Evolutionary conservation across 2,329 filamentous ascomycete genomes (phyloP), one percentile per base, ranked within the genome.

Genomic region (Rhinocladiella mackenziei): DNA sequence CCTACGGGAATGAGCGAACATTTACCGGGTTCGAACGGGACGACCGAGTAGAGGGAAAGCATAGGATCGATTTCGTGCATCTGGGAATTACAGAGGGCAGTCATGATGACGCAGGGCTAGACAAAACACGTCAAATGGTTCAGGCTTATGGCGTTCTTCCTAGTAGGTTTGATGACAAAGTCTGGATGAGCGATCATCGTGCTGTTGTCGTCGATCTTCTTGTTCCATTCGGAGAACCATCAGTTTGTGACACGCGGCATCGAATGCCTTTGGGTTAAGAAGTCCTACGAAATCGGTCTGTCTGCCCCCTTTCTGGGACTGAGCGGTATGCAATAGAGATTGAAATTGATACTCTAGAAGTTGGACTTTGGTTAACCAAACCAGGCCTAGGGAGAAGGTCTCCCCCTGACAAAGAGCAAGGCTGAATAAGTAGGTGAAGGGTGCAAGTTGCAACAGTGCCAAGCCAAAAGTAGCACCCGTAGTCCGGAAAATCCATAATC

Each of bases 141-240:
- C 60, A 67, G 47, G 70, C 65, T 3, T 78, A 75, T 58, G 68
- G 69, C 6, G 75, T 78, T 2, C 55, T 80, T 35, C 60, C 66
- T 7, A 80, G 76, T 52, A 58, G 60, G 33, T 80, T 78, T 53
- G 77, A 81, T 32, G 72, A 78, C 53, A 70, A 68, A 1, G 62
- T 79, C 2, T 75, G 67, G 53, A 67, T 63, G 43, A 78, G 74
- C 45, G 77, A 80, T 56, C 77, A 80, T 58, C 65, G 74, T 33
- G 73, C 71, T 33, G 77, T 80, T 4, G 69, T 80, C 33, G 72
- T 70, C 2, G 77, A 80, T 44, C 28, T 51, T n/a, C 37, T 54
- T 1, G 15, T 53, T 20, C 14, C 35, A 14, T 10, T 29, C 13
- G 6, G 22, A 28, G 22, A 17, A 6, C 13, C 5, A 8, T 33